Evolutionary conservation across 1,139 yeast genomes (phyloP).

Genomic region (Taiozyma onychis): DNA sequence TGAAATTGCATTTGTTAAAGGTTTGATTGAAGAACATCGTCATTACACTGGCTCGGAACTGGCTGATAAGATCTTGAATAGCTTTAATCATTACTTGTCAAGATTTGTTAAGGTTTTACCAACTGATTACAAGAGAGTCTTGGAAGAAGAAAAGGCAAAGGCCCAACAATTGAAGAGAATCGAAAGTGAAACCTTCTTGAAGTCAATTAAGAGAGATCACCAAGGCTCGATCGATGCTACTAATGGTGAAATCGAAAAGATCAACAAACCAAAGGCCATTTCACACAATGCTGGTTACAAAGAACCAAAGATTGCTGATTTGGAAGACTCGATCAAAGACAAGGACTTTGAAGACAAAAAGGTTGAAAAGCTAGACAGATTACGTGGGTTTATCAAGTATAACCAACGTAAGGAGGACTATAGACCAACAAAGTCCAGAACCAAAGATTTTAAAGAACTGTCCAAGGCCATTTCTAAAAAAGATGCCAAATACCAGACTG

Average conservation of each 20-base stretch:
- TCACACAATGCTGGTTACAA: conserved; percentile 36
- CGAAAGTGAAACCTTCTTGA: conserved; percentile 52
- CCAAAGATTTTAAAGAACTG: conserved; percentile 91
- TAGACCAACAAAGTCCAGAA: conserved; percentile 70
- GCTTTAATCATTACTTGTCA: conserved; percentile 84
- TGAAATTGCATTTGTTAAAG: conserved; percentile 92
- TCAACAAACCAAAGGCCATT: conserved; percentile 45
- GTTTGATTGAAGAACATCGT: conserved; percentile 89
- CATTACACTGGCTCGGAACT: conserved; percentile 92
- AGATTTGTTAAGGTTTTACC: conserved; percentile 94
- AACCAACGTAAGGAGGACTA: conserved; percentile 84
- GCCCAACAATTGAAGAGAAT: conserved; percentile 57
- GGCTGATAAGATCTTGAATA: conserved; percentile 75
- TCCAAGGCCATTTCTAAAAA: conserved; percentile 76
- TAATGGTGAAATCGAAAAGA: conserved; percentile 64
- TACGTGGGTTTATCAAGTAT: conserved; percentile 90
- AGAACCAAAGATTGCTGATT: conserved; percentile 85
- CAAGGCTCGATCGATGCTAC: conserved; percentile 70
- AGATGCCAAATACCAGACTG: conserved; percentile 86
- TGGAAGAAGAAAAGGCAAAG: conserved; percentile 71
- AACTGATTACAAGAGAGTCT: conserved; percentile 81
- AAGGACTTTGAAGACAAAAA: conserved; percentile 56
- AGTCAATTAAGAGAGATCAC: conserved; percentile 60
- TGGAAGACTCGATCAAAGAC: conserved; percentile 84
- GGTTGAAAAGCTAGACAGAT: conserved; percentile 64